Base-by-base conservation (phyloP, 805 yeast species). In the Scheffersomyces stipitis region DNA sequence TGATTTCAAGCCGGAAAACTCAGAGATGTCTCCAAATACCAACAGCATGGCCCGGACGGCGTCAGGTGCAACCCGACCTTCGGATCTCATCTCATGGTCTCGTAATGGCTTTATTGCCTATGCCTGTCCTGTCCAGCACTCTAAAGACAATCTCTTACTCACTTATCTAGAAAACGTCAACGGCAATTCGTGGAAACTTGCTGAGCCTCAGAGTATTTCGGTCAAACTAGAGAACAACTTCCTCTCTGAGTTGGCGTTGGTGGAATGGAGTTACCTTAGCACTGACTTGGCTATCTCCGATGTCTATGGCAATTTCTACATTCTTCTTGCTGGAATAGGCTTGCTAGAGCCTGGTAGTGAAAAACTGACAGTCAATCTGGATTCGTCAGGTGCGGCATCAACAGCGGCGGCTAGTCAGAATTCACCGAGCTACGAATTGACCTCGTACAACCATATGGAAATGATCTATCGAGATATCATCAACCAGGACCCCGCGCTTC, bases 231-330 rank as follows among this genome's bases (percentile, higher is more conserved):
- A 54, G 30, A 49, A 51, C 15, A 51, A 47, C 28, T 29, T 45
- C 26, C 37, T 33, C 28, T 71, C 70, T 29, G 64, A 60, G 37
- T 52, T 78, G 5, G 49, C 69, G 1, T 51, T 70, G 17, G 74
- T 87, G 4, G 65, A 74, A 27, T 93, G 96, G 89, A 81, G 93
- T 40, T 78, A 80, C 32, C 66, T 81, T 1, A 91, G 91, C 30
- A 80, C 85, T 38, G 96, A 90, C 52, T 69, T 93, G 32, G 95
- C 95, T 2, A 76, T 85, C 3, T 71, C 85, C 30, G 98, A 90
- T 56, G 73, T 71, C 15, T 54, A 69, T 26, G 96, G 96, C 2
- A 78, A 81, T 42, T 66, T 69, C 38, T 68, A 60, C 46, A 58
- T 69, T 6, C 46, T 66, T 29, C 40, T 69, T 18, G 69, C 75